Evolutionary conservation across 2,329 filamentous ascomycete species (phyloP).

Genomic region (Cladophialophora psammophila): DNA sequence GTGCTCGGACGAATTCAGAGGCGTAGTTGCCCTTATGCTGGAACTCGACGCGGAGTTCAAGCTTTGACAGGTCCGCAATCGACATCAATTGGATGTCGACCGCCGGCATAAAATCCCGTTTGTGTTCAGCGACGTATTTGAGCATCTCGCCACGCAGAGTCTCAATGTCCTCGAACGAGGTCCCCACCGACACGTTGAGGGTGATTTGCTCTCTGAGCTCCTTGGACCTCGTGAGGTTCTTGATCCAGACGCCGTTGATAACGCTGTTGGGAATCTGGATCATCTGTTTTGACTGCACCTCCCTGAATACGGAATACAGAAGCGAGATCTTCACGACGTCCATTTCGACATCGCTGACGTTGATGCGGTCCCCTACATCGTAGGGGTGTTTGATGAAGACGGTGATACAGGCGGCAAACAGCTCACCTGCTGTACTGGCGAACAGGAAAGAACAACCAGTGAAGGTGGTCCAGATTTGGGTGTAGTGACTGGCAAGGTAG

Average conservation of each 20-base stretch:
- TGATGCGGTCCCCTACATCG: conserved; percentile 46
- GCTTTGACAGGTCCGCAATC: conserved; percentile 43
- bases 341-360: conserved; percentile 40
- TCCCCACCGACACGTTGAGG: conserved; percentile 42
- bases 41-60: conserved; percentile 46
- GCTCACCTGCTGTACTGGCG: conserved; percentile 40
- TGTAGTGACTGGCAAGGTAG: conserved; percentile 31
- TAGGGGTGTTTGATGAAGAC: conserved; percentile 45
- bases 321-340: conserved; percentile 46
- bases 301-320: conserved; percentile 47
- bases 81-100: conserved; percentile 45
- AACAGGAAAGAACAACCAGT: conserved; percentile 41
- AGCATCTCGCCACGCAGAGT: conserved; percentile 42
- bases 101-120: conserved; percentile 45
- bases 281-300: conserved; percentile 44
- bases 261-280: conserved; percentile 48
- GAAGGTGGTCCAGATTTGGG: conserved; percentile 31
- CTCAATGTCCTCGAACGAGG: conserved; percentile 45
- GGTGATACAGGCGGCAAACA: conserved; percentile 42
- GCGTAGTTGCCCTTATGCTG: conserved; percentile 41
- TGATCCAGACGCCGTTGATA: conserved; percentile 48
- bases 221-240: conserved; percentile 48
- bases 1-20: conserved; percentile 20
- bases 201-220: conserved; percentile 47
- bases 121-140: conserved; percentile 48